phyloP scores from a whole-genome alignment of 129 eudicot genomes.

The Apium graveolens region DNA sequence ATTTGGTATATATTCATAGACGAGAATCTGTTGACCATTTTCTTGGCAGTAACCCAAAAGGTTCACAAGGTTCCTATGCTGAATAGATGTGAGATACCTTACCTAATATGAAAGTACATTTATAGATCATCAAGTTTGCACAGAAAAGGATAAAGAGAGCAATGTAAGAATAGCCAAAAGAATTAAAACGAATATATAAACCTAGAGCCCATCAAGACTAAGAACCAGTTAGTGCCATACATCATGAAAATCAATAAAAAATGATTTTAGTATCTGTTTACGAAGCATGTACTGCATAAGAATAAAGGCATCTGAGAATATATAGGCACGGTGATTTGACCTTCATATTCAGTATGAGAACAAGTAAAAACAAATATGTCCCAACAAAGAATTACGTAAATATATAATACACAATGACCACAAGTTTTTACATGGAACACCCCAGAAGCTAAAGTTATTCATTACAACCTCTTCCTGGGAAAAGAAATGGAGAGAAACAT shows the following conservation, averaged over 20 bases:
- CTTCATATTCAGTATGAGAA: background rate
- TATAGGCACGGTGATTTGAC: background rate
- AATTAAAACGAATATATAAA: background rate
- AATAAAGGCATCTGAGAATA: background rate
- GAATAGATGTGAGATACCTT: conserved; percentile 83
- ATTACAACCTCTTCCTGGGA: background rate
- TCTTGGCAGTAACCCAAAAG: conserved; percentile 93
- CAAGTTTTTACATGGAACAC: background rate
- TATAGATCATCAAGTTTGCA: conserved; percentile 6
- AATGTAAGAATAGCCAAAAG: background rate
- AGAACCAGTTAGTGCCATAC: background rate
- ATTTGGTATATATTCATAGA: conserved; percentile 87
- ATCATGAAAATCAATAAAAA: background rate
- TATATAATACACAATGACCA: background rate
- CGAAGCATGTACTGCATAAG: background rate
- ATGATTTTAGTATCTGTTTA: background rate
- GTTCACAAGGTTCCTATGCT: conserved; percentile 84
- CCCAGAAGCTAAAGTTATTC: background rate
- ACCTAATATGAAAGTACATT: conserved; percentile 43
- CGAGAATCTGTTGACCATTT: conserved; percentile 76
- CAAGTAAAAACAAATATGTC: background rate
- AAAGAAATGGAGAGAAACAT: background rate
- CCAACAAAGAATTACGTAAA: background rate
- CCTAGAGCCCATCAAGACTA: background rate
- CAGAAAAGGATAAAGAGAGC: background rate